These are phyloP conservation scores for Pythium volutum DNA, from an alignment of 352 stramenopile genomes.

Conservation along the genomic window DNA sequence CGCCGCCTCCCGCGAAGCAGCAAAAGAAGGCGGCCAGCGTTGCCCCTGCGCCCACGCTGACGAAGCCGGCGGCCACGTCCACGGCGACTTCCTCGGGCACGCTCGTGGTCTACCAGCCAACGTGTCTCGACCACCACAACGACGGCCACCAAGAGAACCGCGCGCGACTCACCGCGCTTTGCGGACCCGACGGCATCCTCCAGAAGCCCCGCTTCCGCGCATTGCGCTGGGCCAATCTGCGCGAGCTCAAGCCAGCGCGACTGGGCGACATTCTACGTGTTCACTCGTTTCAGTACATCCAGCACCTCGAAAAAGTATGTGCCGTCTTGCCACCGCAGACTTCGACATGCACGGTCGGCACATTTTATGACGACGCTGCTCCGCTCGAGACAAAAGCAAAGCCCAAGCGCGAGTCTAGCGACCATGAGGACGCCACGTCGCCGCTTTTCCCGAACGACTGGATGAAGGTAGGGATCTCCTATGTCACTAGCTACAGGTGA, in stretches of 20 bases:
- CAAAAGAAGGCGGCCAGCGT: constrained; percentile 30
- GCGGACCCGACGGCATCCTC: constrained; percentile 59
- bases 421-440: not conserved
- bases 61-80: constrained; percentile 24
- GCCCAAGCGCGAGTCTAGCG: constrained; percentile 2
- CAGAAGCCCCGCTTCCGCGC: constrained; percentile 58
- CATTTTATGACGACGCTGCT: constrained; percentile 29
- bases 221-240: constrained; percentile 58
- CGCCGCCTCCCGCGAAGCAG: constrained; percentile 28
- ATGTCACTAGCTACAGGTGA: not conserved
- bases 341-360: constrained; percentile 40
- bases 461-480: constrained; percentile 31
- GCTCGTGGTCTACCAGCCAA: constrained; percentile 64
- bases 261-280: constrained; percentile 60
- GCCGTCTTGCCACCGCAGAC: constrained; percentile 43
- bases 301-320: constrained; percentile 48
- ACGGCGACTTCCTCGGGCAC: constrained; percentile 27
- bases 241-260: constrained; percentile 44
- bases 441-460: constrained; percentile 39
- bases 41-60: constrained; percentile 17
- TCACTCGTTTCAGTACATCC: constrained; percentile 62
- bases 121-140: constrained; percentile 73
- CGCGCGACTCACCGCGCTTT: constrained; percentile 48
- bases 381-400: constrained; percentile 2
- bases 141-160: constrained; percentile 72